Evolutionary conservation across 2,329 filamentous ascomycete species (phyloP).

Genomic region (Helminthosporium solani): DNA sequence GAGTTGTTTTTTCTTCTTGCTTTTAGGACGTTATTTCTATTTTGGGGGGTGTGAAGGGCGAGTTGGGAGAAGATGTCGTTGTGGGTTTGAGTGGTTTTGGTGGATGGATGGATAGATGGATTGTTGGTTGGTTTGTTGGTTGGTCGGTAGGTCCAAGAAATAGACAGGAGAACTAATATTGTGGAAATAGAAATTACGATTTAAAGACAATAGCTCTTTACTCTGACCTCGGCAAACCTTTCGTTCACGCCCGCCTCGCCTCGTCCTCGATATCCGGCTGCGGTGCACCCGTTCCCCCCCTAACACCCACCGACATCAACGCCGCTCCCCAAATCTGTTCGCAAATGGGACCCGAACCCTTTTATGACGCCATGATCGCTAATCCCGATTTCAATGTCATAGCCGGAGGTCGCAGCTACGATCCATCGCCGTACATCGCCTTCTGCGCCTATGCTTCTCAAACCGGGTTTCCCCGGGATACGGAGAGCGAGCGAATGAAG

Average conservation of each 20-base stretch:
- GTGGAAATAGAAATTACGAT: conserved; percentile 19
- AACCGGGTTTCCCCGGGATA: conserved; percentile 1
- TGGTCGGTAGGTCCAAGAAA: no score
- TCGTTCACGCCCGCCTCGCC: conserved; percentile 11
- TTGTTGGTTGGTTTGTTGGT: no score
- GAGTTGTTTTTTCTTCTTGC: neutral
- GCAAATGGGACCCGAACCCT: conserved; percentile 52
- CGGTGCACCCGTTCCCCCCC: conserved; percentile 40
- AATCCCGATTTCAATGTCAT: conserved; percentile 50
- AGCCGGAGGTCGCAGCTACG: conserved; percentile 46
- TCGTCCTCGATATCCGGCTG: conserved; percentile 37
- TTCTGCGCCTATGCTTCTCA: conserved; percentile 15
- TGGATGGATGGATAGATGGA: no score
- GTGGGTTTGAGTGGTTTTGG: no score
- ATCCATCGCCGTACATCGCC: conserved; percentile 25
- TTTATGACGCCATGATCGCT: conserved; percentile 44
- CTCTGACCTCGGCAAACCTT: conserved; percentile 29
- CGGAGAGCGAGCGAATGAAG: conserved; percentile 2
- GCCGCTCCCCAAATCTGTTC: conserved; percentile 43
- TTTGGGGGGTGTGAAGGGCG: no score
- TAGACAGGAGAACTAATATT: no score
- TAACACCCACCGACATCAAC: conserved; percentile 45
- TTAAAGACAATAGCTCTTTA: conserved; percentile 20
- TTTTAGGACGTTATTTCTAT: neutral
- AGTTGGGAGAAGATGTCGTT: neutral